phyloP scores from a whole-genome alignment of 2,329 filamentous ascomycete species.

The Penicillium thymicola region DNA sequence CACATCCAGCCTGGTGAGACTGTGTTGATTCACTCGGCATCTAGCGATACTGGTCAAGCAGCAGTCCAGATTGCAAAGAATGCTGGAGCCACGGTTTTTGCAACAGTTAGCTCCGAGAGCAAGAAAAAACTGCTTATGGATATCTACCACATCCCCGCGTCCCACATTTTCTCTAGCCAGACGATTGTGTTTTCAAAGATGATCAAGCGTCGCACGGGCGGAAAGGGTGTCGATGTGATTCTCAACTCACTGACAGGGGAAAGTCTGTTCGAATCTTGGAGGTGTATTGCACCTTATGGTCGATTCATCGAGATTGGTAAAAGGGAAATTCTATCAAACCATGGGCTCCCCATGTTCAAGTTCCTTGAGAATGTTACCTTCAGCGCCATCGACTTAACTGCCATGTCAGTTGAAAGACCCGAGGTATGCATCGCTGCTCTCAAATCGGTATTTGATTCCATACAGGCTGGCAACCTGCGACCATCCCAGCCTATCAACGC shows the following conservation, averaged over 20 bases:
- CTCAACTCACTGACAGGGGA: conserved; percentile 22
- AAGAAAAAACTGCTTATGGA: conserved; percentile 17
- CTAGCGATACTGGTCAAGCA: conserved; percentile 18
- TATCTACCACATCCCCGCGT: conserved; percentile 14
- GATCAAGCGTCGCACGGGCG: conserved; percentile 3
- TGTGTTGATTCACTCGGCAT: conserved; percentile 27
- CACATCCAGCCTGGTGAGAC: conserved; percentile 11
- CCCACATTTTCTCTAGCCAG: conserved; percentile 16
- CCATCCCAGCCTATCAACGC: neutral
- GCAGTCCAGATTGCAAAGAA: conserved; percentile 20
- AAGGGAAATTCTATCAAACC: conserved; percentile 34
- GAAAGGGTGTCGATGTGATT: conserved; percentile 19
- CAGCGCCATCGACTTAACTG: conserved; percentile 3
- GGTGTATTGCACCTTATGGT: conserved; percentile 33
- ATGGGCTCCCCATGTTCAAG: neutral
- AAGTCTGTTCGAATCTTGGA: conserved; percentile 13
- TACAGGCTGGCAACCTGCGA: neutral
- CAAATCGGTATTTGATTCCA: neutral
- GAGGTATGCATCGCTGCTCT: neutral
- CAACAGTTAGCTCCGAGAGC: conserved; percentile 6
- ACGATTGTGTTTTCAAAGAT: conserved; percentile 2
- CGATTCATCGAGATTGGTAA: conserved; percentile 50
- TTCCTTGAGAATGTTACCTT: conserved; percentile 5
- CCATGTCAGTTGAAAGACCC: neutral
- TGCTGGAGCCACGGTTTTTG: conserved; percentile 14